These are phyloP conservation scores for Triticum aestivum DNA, from an alignment of 176 grass and related monocot species.

Conservation along the genomic window DNA sequence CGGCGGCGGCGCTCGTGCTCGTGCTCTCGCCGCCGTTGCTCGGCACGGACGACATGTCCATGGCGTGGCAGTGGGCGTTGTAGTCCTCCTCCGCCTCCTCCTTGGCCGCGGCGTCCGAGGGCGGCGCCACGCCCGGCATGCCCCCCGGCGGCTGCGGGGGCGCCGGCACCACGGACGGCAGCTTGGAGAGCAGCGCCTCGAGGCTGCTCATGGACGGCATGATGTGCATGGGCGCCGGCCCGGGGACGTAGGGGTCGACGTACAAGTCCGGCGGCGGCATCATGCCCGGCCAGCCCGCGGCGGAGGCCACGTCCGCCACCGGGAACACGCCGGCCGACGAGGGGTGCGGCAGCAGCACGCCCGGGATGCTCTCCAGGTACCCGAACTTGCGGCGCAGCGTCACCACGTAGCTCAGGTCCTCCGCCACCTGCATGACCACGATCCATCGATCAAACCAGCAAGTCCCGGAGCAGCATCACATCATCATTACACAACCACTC, in stretches of 20 bases:
- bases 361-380: conserved; percentile 97
- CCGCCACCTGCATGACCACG: conserved; percentile 47
- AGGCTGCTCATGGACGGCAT: conserved; percentile 99
- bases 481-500: neutral
- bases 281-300: conserved; percentile 36
- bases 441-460: neutral
- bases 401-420: conserved; percentile 89
- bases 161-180: conserved; percentile 65
- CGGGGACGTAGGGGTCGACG: conserved; percentile 48
- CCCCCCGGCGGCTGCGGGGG: neutral
- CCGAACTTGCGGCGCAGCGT: conserved; percentile 84
- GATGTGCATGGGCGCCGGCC: conserved; percentile 51
- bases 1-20: conserved; percentile 22
- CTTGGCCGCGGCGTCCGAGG: conserved; percentile 9
- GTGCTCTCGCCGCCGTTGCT: conserved; percentile 41
- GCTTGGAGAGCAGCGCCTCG: conserved; percentile 94
- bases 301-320: conserved; percentile 12
- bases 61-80: conserved; percentile 37
- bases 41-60: conserved; percentile 1
- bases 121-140: conserved; percentile 2
- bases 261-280: conserved; percentile 58
- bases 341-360: conserved; percentile 93
- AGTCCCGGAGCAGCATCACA: neutral
- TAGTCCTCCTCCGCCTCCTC: conserved; percentile 50
- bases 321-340: conserved; percentile 67